These are phyloP conservation scores for Geotrichum candidum DNA, from an alignment of 1,139 yeast species.

Conservation along the genomic window DNA sequence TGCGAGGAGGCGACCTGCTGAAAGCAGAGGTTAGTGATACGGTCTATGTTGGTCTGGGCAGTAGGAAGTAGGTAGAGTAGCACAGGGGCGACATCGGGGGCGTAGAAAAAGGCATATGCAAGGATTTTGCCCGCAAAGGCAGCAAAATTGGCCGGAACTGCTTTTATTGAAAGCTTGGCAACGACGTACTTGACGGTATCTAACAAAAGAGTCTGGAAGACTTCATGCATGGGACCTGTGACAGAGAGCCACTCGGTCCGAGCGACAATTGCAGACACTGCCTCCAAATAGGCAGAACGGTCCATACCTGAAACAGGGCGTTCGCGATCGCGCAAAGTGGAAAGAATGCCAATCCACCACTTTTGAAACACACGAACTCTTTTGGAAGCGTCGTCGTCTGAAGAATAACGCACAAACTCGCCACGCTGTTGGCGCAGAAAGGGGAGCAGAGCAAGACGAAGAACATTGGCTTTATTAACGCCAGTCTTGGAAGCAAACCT, in stretches of 20 bases:
- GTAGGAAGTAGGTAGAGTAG: constrained; percentile 57
- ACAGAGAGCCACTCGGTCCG: constrained; percentile 53
- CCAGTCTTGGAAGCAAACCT: constrained; percentile 44
- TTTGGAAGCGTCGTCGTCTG: constrained; percentile 17
- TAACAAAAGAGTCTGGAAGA: constrained; percentile 31
- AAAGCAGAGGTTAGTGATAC: constrained; percentile 26
- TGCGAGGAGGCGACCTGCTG: constrained; percentile 24
- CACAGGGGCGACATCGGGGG: constrained; percentile 61
- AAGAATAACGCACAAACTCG: constrained; percentile 18
- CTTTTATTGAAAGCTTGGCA: constrained; percentile 47
- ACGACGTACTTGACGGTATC: constrained; percentile 56
- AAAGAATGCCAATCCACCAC: constrained; percentile 63
- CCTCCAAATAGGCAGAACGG: constrained; percentile 66
- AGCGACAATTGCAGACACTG: constrained; percentile 59
- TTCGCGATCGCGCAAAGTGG: constrained; percentile 36
- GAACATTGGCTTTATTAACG: constrained; percentile 55
- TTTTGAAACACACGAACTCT: constrained; percentile 40
- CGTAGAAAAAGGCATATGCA: constrained; percentile 58
- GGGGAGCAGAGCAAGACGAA: constrained; percentile 59
- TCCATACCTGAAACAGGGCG: constrained; percentile 46
- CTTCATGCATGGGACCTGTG: background rate
- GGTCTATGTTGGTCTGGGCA: constrained; percentile 36
- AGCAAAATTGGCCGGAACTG: constrained; percentile 51
- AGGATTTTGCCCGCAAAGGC: constrained; percentile 80
- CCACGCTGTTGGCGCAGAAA: constrained; percentile 44